Evolutionary conservation across 2,329 filamentous ascomycete species (phyloP), one percentile per base, ranked within the genome.

Genomic region (Aspergillus pseudoviridinutans): DNA sequence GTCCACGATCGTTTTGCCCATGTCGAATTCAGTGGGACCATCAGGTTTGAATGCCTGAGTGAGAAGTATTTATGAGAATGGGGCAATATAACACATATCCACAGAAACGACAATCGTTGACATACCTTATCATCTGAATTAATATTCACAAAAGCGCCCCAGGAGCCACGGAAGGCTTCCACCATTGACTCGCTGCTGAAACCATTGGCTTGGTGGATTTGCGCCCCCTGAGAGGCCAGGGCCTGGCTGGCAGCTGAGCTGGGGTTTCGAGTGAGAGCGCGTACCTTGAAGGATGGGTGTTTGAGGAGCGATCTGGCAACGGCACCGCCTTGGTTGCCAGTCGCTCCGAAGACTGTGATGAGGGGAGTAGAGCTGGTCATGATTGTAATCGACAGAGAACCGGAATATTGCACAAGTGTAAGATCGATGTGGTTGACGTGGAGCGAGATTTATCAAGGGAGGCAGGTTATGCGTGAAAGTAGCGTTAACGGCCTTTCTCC

Each of bases 1-100:
- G 51, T 76, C 72, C 12, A 75, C 62, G 44, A 77, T 58, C 3
- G 35, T 59, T 47, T 71, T 75, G 9, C 74, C 75, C 24, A 76
- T 50, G n/a, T 73, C 74, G 5, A 64, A 63, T 55, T 78, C 75
- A 1, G 59, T 71, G 2, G 66, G 68, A 1, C 70, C 68, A 14
- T 28, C 20, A 3, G 44, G 10, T 24, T 17, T 10, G 22, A 49
- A 6, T 17, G 44, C 55, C 55, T 57, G 50, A 51, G n/a, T n/a
- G 25, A 42, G 9, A 42, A 7, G 17, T 3, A n/a, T 42, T 42
- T 22, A 6, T 42, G 38, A 42, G 6, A 27, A 3, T 1, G 1
- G 17, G 14, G 8, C 1, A 14, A 2, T 38, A 27, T 1, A 17
- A 27, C 9, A 20, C 20, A 24, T 4, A 9, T 14, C 38, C 14